Conservation (phyloP, 148 eudicot genomes). For the Polygonum maritimum region DNA sequence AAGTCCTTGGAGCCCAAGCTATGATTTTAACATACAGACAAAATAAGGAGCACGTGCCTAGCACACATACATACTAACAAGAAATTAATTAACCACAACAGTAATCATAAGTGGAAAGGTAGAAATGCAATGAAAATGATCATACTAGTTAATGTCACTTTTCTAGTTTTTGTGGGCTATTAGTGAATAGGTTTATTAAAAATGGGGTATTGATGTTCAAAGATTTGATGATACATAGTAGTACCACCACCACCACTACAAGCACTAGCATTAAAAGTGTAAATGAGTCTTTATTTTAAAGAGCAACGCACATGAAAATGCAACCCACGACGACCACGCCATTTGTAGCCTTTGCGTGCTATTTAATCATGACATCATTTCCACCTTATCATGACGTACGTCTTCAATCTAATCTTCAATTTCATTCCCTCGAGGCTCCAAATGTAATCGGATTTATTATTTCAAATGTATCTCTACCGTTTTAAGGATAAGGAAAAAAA, state of each 20-base stretch:
- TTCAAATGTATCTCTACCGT: neutral
- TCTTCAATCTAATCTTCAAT: neutral
- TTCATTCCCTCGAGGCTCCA: neutral
- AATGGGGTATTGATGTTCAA: slow-evolving; percentile 12
- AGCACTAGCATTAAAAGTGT: slow-evolving; percentile 1
- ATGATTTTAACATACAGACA: no score
- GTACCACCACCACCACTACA: slow-evolving; percentile 23
- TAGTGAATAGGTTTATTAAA: neutral
- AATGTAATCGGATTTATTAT: neutral
- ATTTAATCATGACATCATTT: slow-evolving; percentile 40
- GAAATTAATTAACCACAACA: no score
- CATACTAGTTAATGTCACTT: neutral
- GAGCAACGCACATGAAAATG: slow-evolving; percentile 1
- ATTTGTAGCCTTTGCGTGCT: slow-evolving; percentile 3
- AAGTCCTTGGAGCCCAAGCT: no score
- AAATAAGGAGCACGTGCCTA: no score
- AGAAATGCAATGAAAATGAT: neutral
- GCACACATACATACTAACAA: no score
- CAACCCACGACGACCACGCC: slow-evolving; percentile 5
- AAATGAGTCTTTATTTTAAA: neutral
- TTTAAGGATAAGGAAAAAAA: neutral
- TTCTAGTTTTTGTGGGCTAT: neutral
- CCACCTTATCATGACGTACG: slow-evolving; percentile 63
- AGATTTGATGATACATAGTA: slow-evolving; percentile 31
- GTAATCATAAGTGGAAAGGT: neutral